Base-by-base conservation (phyloP, 2,329 filamentous ascomycete genomes). In the Claviceps quebecensis region DNA sequence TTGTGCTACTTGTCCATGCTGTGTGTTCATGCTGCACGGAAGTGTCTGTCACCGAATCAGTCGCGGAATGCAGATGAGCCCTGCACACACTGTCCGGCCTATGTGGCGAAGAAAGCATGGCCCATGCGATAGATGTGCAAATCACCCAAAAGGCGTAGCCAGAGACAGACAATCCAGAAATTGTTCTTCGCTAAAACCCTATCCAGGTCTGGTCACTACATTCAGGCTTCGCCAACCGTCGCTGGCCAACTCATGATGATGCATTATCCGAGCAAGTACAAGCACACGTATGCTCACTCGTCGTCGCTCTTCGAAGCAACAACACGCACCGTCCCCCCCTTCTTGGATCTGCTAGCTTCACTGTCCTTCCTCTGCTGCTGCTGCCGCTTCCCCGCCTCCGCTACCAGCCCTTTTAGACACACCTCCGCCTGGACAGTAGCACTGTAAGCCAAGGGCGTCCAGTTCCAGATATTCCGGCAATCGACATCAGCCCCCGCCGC, bases 401-500 rank as follows among this genome's bases (percentile, higher is more conserved):
- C 75, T 4, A 93, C 81, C 50, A 95, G 67, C 14, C 80, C 80
- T 67, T 86, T 87, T 55, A 93, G 82, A 63, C 94, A 93, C 0
- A 89, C 84, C 67, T 94, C 87, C 1, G 87, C 86, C 62, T 88
- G 84, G 7, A 88, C 83, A 0, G 86, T 91, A 14, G 86, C 81
- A 55, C 83, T 87, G 65, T 95, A 95, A 17, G 83, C 80, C n/a
- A 89, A 75, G 0, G 89, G 84, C 1, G 83, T 89, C 86, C 88
- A 94, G 61, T 80, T 83, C 72, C 83, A 87, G 2, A 80, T 70
- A 62, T 95, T 95, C 57, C 75, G 75, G 51, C 78, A 79, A 51
- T 84, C 74, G 0, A 86, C 78, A 58, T 89, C 83, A 0, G 88
- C 87, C 11, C 88, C 88, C 0, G 86, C 86, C 3, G 84, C 81